These are phyloP conservation scores for Pythium aristosporum DNA, from an alignment of 352 stramenopile genomes.

Conservation along the genomic window DNA sequence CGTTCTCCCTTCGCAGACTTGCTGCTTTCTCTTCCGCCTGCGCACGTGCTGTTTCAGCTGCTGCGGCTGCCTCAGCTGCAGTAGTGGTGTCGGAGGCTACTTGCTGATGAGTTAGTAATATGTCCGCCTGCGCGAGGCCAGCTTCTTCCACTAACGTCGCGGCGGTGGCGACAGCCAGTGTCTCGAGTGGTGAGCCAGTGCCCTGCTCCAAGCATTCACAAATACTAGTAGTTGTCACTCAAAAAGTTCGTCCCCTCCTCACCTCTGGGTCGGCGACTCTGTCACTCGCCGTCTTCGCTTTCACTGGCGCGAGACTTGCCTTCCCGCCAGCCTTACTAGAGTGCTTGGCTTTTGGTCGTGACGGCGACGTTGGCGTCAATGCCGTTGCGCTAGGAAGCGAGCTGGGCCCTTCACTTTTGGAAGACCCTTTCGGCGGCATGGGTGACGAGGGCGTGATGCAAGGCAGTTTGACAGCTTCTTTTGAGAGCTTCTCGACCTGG, in stretches of 20 bases:
- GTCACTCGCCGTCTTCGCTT: background rate
- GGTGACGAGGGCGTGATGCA: constrained; percentile 24
- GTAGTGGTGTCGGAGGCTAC: background rate
- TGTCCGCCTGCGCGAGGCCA: background rate
- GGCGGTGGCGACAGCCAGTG: background rate
- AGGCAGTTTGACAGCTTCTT: constrained; percentile 50
- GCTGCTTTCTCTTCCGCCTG: constrained; percentile 27
- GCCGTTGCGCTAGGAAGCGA: constrained; percentile 1
- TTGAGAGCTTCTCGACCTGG: constrained; percentile 22
- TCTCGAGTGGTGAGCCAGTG: background rate
- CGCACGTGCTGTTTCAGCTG: background rate
- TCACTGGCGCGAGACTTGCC: background rate
- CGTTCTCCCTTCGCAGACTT: constrained; percentile 39
- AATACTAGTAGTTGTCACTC: background rate
- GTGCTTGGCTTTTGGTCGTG: background rate
- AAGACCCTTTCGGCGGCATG: constrained; percentile 34
- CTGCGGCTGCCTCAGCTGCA: background rate
- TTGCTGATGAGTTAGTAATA: background rate
- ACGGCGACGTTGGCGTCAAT: constrained; percentile 7
- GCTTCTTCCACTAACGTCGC: background rate
- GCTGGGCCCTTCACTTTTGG: constrained; percentile 10
- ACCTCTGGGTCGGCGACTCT: background rate
- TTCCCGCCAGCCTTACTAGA: background rate
- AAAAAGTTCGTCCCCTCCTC: background rate
- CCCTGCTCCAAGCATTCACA: background rate